Evolutionary conservation across 352 stramenopile species (phyloP).

Genomic region (Pythium chondricola): DNA sequence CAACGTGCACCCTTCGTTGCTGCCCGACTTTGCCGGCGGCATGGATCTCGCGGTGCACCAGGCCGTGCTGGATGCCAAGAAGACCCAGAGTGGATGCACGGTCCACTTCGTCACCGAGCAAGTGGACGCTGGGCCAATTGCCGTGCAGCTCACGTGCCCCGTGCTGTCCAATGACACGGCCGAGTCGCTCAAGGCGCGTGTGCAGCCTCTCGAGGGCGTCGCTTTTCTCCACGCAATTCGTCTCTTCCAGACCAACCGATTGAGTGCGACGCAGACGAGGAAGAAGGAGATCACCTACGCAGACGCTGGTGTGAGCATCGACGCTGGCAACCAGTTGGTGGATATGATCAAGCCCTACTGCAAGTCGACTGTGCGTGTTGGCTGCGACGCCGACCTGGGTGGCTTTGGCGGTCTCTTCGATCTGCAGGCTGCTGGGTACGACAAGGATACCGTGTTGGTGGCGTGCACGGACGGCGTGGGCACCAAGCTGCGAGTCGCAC

Average conservation of each 20-base stretch:
- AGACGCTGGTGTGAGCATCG: slow-evolving; percentile 97
- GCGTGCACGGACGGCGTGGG: slow-evolving; percentile 97
- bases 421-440: slow-evolving; percentile 94
- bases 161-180: slow-evolving; percentile 90
- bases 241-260: slow-evolving; percentile 61
- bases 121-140: slow-evolving; percentile 97
- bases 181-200: slow-evolving; percentile 95
- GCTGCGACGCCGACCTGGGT: slow-evolving; percentile 95
- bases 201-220: slow-evolving; percentile 95
- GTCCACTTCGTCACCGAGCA: slow-evolving; percentile 98
- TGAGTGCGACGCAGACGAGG: slow-evolving; percentile 36
- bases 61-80: slow-evolving; percentile 95
- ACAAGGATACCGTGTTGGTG: slow-evolving; percentile 96
- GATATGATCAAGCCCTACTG: slow-evolving; percentile 98
- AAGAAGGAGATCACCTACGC: slow-evolving; percentile 95
- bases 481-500: slow-evolving; percentile 94
- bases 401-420: slow-evolving; percentile 98
- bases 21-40: slow-evolving; percentile 98
- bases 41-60: slow-evolving; percentile 99
- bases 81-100: slow-evolving; percentile 95
- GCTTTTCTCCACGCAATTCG: slow-evolving; percentile 88
- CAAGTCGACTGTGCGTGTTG: slow-evolving; percentile 93
- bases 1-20: slow-evolving; percentile 99
- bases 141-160: slow-evolving; percentile 93
- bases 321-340: slow-evolving; percentile 94